These are phyloP conservation scores for Leishmania tropica DNA, from an alignment of 208 protist genomes.

Conservation along the genomic window DNA sequence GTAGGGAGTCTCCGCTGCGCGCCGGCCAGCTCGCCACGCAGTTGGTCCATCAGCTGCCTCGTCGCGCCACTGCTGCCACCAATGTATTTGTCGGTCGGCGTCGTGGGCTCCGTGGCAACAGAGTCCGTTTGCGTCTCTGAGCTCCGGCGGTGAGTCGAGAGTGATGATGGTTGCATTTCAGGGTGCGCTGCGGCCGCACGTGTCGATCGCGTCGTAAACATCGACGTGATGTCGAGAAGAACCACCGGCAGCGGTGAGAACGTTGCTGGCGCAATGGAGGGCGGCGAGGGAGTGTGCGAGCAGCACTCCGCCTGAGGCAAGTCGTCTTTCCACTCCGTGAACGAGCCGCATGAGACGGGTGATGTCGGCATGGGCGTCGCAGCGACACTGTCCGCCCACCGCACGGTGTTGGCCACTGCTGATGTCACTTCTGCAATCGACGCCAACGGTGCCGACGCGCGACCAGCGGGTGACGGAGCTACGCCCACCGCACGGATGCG, in stretches of 20 bases:
- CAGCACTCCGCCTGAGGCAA: neutral
- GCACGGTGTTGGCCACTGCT: neutral
- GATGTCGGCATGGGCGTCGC: neutral
- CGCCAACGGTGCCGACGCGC: neutral
- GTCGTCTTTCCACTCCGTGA: neutral
- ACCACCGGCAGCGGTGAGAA: conserved; percentile 37
- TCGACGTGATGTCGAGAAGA: conserved; percentile 53
- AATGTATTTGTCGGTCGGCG: neutral
- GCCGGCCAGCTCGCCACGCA: conserved; percentile 2
- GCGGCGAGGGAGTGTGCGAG: conserved; percentile 8
- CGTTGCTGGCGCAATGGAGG: neutral
- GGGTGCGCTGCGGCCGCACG: neutral
- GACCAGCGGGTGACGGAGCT: neutral
- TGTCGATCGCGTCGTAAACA: conserved; percentile 27
- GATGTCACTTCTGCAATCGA: neutral
- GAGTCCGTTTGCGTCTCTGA: neutral
- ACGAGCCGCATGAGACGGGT: neutral
- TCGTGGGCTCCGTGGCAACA: neutral
- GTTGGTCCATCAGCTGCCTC: neutral
- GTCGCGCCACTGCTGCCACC: neutral
- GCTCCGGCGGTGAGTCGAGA: conserved; percentile 4
- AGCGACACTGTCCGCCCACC: conserved; percentile 3
- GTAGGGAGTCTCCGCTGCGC: neutral
- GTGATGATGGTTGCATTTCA: neutral
- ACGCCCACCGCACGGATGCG: neutral